Evolutionary conservation across 306 rosid species (phyloP).

Genomic region (Psophocarpus tetragonolobus): DNA sequence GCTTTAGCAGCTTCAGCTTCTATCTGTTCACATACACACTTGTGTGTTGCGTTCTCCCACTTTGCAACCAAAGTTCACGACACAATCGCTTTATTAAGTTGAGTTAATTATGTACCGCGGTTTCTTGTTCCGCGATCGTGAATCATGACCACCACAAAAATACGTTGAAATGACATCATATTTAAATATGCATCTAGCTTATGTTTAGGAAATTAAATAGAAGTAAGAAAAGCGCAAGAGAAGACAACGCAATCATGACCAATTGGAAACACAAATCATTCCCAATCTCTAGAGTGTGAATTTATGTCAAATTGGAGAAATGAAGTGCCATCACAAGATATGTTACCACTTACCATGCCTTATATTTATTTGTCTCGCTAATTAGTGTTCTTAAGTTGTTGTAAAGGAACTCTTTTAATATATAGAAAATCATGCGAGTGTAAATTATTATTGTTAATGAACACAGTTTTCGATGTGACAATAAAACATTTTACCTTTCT

Average conservation of each 20-base stretch:
- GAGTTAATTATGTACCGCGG: background rate
- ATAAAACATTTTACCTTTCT: no score
- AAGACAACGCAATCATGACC: background rate
- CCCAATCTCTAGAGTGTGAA: background rate
- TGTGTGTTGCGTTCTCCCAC: slow-evolving; percentile 47
- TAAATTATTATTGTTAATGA: no score
- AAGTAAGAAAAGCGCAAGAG: background rate
- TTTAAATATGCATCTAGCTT: background rate
- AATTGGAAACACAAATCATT: background rate
- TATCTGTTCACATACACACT: slow-evolving; percentile 46
- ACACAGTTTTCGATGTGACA: no score
- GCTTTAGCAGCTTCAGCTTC: slow-evolving; percentile 40
- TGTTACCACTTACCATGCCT: background rate
- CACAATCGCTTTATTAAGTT: slow-evolving; percentile 26
- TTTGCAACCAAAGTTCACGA: slow-evolving; percentile 29
- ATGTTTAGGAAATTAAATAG: background rate
- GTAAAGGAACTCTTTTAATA: no score
- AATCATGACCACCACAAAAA: slow-evolving; percentile 22
- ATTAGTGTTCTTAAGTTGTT: no score
- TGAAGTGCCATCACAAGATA: background rate
- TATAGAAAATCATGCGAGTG: no score
- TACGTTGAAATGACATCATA: background rate
- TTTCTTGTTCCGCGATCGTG: background rate
- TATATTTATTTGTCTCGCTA: background rate
- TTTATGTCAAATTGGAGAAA: background rate